Conservation (phyloP, 176 grass and related monocot genomes). For the Oryza nivara region DNA sequence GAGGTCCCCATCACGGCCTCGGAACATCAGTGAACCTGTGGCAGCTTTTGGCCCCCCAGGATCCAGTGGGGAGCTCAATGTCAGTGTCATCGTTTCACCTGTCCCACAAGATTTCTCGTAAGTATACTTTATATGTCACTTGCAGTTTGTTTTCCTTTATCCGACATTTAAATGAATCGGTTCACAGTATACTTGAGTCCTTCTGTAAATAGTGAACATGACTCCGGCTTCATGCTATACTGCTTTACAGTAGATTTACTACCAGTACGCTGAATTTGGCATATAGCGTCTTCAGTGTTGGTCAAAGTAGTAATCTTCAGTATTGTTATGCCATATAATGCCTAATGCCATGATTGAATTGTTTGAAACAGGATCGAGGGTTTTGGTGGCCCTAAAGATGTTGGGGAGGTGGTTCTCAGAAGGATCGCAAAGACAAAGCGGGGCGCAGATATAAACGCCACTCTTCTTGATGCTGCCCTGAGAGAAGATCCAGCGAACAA, state of each 20-base stretch:
- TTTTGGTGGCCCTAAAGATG: slow-evolving; percentile 80
- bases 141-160: background rate
- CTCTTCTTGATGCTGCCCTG: slow-evolving; percentile 61
- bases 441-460: slow-evolving; percentile 65
- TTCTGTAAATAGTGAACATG: background rate
- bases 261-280: background rate
- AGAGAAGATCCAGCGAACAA: slow-evolving; percentile 56
- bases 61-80: slow-evolving; percentile 86
- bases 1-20: slow-evolving; percentile 9
- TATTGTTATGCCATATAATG: background rate
- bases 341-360: background rate
- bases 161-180: background rate
- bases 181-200: background rate
- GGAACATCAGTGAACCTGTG: slow-evolving; percentile 61
- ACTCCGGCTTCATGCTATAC: background rate
- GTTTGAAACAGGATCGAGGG: slow-evolving; percentile 69
- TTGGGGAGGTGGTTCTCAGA: slow-evolving; percentile 78
- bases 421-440: slow-evolving; percentile 76
- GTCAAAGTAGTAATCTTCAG: background rate
- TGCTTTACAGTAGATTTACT: background rate
- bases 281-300: background rate
- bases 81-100: slow-evolving; percentile 81
- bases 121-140: slow-evolving; percentile 6
- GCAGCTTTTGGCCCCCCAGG: slow-evolving; percentile 87
- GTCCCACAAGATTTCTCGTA: slow-evolving; percentile 85